Conservation (phyloP, 208 protist species). For the Leishmania mexicana region DNA sequence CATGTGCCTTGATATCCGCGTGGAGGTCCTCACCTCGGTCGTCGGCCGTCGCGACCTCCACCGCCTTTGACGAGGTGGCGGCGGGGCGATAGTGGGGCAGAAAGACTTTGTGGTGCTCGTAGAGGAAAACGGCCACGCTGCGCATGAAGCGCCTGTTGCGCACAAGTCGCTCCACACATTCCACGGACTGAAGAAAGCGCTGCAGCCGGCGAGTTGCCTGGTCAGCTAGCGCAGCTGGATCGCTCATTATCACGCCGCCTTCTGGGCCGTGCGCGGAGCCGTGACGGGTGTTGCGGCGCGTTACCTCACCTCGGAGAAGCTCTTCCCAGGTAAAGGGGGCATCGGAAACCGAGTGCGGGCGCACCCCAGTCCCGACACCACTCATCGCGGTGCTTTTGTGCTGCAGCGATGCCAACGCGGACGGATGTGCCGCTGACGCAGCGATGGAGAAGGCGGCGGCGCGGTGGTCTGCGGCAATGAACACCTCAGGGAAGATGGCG, state of each 20-base stretch:
- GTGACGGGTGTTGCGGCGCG: conserved; percentile 29
- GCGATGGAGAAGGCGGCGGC: conserved; percentile 70
- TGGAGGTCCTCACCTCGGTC: not conserved
- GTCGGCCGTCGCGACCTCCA: not conserved
- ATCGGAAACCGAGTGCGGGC: conserved; percentile 13
- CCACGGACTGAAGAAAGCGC: conserved; percentile 62
- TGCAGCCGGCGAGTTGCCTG: conserved; percentile 54
- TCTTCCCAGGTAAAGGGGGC: conserved; percentile 72
- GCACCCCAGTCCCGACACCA: not conserved
- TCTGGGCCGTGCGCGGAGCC: not conserved
- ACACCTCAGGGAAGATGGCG: conserved; percentile 29
- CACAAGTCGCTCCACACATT: conserved; percentile 69
- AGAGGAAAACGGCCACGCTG: conserved; percentile 61
- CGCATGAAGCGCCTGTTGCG: conserved; percentile 54
- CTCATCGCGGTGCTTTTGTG: not conserved
- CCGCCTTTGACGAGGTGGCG: not conserved
- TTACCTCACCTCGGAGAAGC: conserved; percentile 32
- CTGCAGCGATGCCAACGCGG: not conserved
- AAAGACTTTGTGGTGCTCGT: conserved; percentile 75
- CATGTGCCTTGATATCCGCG: not conserved
- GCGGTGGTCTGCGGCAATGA: conserved; percentile 74
- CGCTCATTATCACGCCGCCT: conserved; percentile 10
- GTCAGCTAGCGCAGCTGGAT: conserved; percentile 34
- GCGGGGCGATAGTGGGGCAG: conserved; percentile 35
- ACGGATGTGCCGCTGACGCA: conserved; percentile 21